A percentile compares a stretch with the other conserved stretches of the same genome.
phyloP scores from a whole-genome alignment of 495 filamentous ascomycete genomes.

The Penicillium bovifimosum region DNA sequence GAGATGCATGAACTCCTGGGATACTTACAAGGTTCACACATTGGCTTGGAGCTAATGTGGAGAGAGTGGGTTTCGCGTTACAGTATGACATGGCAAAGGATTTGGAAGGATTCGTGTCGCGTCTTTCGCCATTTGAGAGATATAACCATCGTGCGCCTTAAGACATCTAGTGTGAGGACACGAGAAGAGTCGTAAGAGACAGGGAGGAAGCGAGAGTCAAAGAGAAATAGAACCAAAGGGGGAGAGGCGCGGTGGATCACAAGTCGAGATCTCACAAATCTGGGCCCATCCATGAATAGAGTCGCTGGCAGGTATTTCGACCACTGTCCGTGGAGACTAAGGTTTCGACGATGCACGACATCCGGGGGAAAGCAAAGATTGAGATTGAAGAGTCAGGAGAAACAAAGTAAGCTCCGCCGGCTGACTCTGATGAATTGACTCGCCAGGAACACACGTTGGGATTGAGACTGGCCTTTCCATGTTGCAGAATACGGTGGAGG shows the following conservation, averaged over 20 bases:
- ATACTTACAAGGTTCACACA: conserved; percentile 5
- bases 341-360: conserved; percentile 26
- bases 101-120: background rate
- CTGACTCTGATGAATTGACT: conserved; percentile 12
- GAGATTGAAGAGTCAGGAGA: conserved; percentile 2
- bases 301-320: conserved; percentile 6
- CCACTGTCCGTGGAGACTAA: conserved; percentile 12
- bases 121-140: background rate
- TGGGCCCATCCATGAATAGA: background rate
- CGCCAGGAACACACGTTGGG: conserved; percentile 20
- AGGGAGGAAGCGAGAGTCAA: background rate
- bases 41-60: background rate
- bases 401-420: conserved; percentile 7
- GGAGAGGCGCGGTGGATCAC: background rate
- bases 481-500: conserved; percentile 6
- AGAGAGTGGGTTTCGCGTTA: conserved; percentile 1
- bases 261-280: conserved; percentile 4
- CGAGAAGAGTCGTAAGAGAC: background rate
- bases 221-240: background rate
- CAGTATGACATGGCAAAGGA: background rate
- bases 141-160: background rate
- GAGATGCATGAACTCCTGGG: conserved; percentile 17
- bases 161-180: background rate
- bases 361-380: conserved; percentile 4
- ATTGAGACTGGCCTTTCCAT: conserved; percentile 19